Base-by-base conservation (phyloP, 2,329 filamentous ascomycete genomes). In the Colletotrichum sp. region DNA sequence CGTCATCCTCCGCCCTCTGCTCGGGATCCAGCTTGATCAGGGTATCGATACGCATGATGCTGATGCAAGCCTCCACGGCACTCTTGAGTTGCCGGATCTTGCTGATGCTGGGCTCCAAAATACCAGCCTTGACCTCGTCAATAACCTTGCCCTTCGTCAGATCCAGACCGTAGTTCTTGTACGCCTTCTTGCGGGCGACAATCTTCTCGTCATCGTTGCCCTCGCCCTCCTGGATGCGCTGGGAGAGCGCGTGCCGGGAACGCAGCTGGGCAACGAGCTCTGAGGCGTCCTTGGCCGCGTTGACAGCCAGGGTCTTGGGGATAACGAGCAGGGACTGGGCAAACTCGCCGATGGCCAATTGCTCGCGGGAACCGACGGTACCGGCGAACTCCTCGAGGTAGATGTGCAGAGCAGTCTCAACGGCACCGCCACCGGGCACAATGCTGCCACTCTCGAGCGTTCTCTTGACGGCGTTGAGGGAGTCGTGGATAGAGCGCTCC, bases 31-130 rank as follows among this genome's bases (percentile, higher is more conserved):
- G 89, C 90, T 98, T 98, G 88, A 99, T 99, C 87, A 99, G 90
- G 79, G 97, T 99, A 89, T 99, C 97, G 84, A 99, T 99, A 82
- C 97, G 92, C 97, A 99, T 99, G 85, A 99, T 99, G 83, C 96
- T 95, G 86, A 99, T 98, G 86, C 97, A 99, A 71, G 97, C 97
- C 88, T 99, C 97, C 66, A 99, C 97, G 32, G 97, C 97, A 87
- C 95, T 98, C 93, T 99, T 99, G 83, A 99, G 90, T 90, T 99
- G 97, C 87, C 96, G 94, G 80, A 99, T 92, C 91, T 99, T 99
- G 91, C 96, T 98, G 89, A 99, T 96, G 87, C 95, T 98, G 36
- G 97, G 97, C 89, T 99, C 97, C 83, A 99, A 86, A 77, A 99
- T 96, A 83, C 97, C 97, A 15, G 95, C 93, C 91, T 99, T 99